Percentiles rank a stretch among this genome's conserved stretches.
These are phyloP conservation scores for Leptographium lundbergii DNA, from an alignment of 2,329 filamentous ascomycete genomes.

Conservation along the genomic window DNA sequence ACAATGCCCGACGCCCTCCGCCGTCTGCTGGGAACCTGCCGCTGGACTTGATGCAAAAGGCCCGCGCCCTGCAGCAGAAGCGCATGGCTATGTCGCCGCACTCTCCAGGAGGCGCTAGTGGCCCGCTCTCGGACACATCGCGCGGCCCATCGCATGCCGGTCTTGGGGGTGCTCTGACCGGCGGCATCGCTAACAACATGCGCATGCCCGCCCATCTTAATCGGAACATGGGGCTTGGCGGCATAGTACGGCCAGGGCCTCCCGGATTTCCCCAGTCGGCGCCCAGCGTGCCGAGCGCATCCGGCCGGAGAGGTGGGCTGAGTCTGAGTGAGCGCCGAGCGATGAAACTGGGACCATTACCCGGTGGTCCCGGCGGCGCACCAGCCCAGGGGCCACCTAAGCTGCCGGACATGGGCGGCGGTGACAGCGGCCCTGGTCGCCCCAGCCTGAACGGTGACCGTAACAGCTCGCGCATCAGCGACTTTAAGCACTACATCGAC, in stretches of 20 bases:
- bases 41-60: constrained; percentile 27
- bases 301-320: constrained; percentile 25
- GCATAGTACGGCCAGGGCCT: constrained; percentile 27
- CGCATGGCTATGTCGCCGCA: constrained; percentile 20
- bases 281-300: constrained; percentile 27
- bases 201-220: constrained; percentile 27
- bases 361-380: constrained; percentile 26
- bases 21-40: constrained; percentile 26
- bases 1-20: constrained; percentile 44
- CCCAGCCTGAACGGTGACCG: constrained; percentile 22
- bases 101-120: constrained; percentile 16
- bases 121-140: constrained; percentile 17
- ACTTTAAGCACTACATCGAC: constrained; percentile 71
- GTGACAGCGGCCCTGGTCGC: constrained; percentile 7
- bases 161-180: constrained; percentile 15
- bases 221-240: constrained; percentile 5
- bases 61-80: constrained; percentile 22
- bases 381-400: constrained; percentile 25
- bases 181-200: constrained; percentile 31
- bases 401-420: constrained; percentile 27
- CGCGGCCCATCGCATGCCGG: constrained; percentile 9
- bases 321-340: constrained; percentile 57
- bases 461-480: constrained; percentile 39
- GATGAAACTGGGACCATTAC: constrained; percentile 39
- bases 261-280: constrained; percentile 40